Percentiles rank a stretch among this genome's conserved stretches.
These are phyloP conservation scores for Sporothrix luriei DNA, from an alignment of 2,329 filamentous ascomycete species.

Conservation along the genomic window DNA sequence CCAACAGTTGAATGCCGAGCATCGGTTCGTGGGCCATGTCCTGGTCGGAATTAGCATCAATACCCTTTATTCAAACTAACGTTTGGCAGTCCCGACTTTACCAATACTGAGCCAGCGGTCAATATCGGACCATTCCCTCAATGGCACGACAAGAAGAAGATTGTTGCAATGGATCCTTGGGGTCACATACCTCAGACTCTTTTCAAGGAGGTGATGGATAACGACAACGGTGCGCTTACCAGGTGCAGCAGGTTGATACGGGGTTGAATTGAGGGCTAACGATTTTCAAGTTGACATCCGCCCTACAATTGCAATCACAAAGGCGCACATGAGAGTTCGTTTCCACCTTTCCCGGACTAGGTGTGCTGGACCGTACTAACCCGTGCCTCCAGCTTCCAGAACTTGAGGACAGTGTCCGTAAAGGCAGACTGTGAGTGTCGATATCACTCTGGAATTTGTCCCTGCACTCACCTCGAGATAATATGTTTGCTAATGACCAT, in stretches of 20 bases:
- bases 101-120: slow-evolving; percentile 85
- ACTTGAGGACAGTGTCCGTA: slow-evolving; percentile 81
- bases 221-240: slow-evolving; percentile 62
- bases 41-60: background rate
- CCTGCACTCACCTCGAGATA: background rate
- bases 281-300: slow-evolving; percentile 69
- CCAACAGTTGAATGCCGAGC: slow-evolving; percentile 81
- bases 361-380: background rate
- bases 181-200: slow-evolving; percentile 85
- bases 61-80: background rate
- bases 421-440: slow-evolving; percentile 65
- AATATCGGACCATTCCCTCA: slow-evolving; percentile 85
- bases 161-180: slow-evolving; percentile 95
- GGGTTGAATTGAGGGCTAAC: background rate
- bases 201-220: slow-evolving; percentile 75
- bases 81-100: slow-evolving; percentile 57
- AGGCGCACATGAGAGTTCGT: slow-evolving; percentile 80
- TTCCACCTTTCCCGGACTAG: background rate
- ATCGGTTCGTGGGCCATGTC: slow-evolving; percentile 49
- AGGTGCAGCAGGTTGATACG: background rate
- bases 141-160: slow-evolving; percentile 89
- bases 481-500: background rate
- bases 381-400: slow-evolving; percentile 67
- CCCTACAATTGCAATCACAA: slow-evolving; percentile 88
- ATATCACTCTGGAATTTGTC: background rate